Evolutionary conservation across 352 stramenopile genomes (phyloP).

Genomic region (Pythium insidiosum): DNA sequence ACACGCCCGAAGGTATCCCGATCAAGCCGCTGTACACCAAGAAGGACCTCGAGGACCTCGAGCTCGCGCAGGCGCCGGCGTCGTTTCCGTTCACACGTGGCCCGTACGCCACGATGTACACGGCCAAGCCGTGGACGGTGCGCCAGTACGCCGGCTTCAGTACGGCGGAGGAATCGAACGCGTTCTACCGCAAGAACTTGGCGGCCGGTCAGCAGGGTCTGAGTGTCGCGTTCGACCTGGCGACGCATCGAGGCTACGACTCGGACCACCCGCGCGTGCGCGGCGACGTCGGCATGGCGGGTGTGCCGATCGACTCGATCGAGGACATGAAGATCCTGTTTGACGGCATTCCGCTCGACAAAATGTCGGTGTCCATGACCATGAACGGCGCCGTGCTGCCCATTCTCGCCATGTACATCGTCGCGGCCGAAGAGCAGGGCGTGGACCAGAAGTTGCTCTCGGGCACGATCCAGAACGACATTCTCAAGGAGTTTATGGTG

Average conservation of each 20-base stretch:
- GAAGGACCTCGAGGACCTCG: constrained; percentile 58
- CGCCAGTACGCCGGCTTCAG: constrained; percentile 96
- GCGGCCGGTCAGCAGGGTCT: constrained; percentile 89
- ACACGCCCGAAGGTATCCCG: constrained; percentile 89
- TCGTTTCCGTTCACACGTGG: constrained; percentile 91
- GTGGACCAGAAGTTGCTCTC: constrained; percentile 83
- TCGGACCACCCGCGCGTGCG: constrained; percentile 92
- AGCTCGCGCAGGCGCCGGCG: constrained; percentile 64
- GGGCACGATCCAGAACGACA: constrained; percentile 92
- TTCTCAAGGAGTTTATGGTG: constrained; percentile 96
- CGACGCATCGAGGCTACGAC: constrained; percentile 97
- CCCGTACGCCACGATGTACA: constrained; percentile 98
- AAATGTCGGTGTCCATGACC: constrained; percentile 98
- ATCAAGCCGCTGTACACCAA: constrained; percentile 95
- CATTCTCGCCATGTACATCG: constrained; percentile 95
- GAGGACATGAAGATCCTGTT: constrained; percentile 98
- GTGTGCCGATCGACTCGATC: constrained; percentile 94
- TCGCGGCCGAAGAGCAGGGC: constrained; percentile 94
- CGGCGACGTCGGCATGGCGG: constrained; percentile 97
- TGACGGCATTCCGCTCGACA: constrained; percentile 92
- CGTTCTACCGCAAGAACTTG: constrained; percentile 94
- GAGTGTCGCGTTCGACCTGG: constrained; percentile 95
- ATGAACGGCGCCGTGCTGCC: constrained; percentile 98
- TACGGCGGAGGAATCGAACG: constrained; percentile 95
- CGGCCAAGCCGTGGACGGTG: constrained; percentile 91